Percentiles rank a stretch among this genome's conserved stretches.
phyloP scores from a whole-genome alignment of 176 grass and related monocot genomes.

The Oryza australiensis region DNA sequence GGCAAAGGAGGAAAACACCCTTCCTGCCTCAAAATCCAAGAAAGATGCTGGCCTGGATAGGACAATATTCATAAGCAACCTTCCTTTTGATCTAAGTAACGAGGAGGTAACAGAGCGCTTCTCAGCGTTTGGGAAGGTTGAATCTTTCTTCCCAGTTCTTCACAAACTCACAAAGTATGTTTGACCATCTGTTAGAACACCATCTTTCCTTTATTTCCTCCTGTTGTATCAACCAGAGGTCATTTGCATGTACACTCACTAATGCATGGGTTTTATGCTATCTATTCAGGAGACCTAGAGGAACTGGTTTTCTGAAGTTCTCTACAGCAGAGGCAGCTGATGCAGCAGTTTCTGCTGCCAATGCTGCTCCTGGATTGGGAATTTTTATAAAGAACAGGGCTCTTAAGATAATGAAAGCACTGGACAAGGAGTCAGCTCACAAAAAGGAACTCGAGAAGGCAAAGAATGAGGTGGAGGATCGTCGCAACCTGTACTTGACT shows the following conservation, averaged over 20 bases:
- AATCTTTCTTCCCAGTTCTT: constrained; percentile 86
- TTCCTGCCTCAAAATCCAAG: constrained; percentile 32
- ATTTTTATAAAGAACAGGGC: constrained; percentile 79
- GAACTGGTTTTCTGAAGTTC: constrained; percentile 80
- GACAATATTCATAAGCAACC: constrained; percentile 94
- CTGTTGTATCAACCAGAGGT: constrained; percentile 8
- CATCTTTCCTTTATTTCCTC: background rate
- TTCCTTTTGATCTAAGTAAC: constrained; percentile 78
- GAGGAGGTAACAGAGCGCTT: constrained; percentile 81
- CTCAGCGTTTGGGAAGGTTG: constrained; percentile 78
- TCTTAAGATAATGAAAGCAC: constrained; percentile 74
- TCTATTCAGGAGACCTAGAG: constrained; percentile 75
- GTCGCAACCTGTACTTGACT: constrained; percentile 84
- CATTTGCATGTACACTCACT: constrained; percentile 23
- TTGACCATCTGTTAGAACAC: background rate
- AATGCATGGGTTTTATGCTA: background rate
- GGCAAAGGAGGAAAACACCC: constrained; percentile 19
- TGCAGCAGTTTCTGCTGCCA: constrained; percentile 70
- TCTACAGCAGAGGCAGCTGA: constrained; percentile 59
- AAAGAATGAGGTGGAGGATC: constrained; percentile 76
- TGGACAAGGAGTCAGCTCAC: constrained; percentile 86
- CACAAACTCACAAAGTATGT: constrained; percentile 97
- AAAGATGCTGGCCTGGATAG: constrained; percentile 64
- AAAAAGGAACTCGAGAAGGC: constrained; percentile 72
- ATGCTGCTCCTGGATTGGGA: constrained; percentile 77